A percentile compares a stretch with the other conserved stretches of the same genome.
phyloP scores from a whole-genome alignment of 805 yeast species.

The Kazachstania kunashirensis region DNA sequence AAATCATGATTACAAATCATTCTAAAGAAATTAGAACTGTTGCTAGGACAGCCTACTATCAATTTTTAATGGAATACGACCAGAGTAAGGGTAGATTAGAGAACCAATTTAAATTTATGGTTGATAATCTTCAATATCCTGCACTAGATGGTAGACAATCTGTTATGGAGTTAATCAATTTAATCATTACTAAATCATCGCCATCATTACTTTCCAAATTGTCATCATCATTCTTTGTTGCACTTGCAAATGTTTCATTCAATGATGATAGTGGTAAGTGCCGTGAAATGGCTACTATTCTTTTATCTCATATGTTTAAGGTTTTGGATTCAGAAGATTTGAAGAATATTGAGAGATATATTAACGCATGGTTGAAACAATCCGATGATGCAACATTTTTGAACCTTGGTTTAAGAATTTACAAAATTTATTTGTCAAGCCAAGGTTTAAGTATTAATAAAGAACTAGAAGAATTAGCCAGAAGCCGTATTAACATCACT shows the following conservation, averaged over 20 bases:
- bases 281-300: constrained; percentile 68
- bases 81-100: constrained; percentile 81
- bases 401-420: constrained; percentile 67
- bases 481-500: constrained; percentile 27
- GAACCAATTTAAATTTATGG: constrained; percentile 71
- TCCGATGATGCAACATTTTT: constrained; percentile 41
- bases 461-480: constrained; percentile 35
- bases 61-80: constrained; percentile 87
- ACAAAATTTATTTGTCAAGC: constrained; percentile 48
- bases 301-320: constrained; percentile 46
- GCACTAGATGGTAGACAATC: constrained; percentile 81
- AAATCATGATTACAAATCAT: constrained; percentile 84
- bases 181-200: constrained; percentile 58
- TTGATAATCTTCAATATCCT: constrained; percentile 73
- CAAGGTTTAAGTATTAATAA: constrained; percentile 35
- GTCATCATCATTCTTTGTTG: constrained; percentile 72
- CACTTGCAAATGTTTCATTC: constrained; percentile 64
- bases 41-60: constrained; percentile 73
- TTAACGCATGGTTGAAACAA: constrained; percentile 55
- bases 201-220: constrained; percentile 48
- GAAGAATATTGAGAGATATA: constrained; percentile 30
- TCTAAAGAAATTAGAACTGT: constrained; percentile 72
- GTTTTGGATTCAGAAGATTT: constrained; percentile 35
- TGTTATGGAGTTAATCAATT: constrained; percentile 75
- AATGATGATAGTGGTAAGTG: constrained; percentile 73